Base-by-base conservation (phyloP, 192 early-diverging fungal genomes). In the Chytriomyces sp. region DNA sequence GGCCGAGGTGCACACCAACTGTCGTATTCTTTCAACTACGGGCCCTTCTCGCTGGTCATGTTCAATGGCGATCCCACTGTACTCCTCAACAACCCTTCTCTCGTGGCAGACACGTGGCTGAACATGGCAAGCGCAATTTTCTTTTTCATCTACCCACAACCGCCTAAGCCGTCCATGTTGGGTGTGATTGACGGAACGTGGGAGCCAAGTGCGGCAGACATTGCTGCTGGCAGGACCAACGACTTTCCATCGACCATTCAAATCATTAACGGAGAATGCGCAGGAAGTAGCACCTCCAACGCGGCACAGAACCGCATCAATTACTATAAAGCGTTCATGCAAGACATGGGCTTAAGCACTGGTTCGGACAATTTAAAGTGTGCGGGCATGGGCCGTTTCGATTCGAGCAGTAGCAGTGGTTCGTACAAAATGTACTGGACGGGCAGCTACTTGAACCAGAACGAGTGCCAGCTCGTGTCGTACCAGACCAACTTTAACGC, bases 401-500 rank as follows among this genome's bases (percentile, higher is more conserved):
- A 60, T n/a, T 48, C 69, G n/a, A 60, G 23, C 47, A 23, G 49
- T 16, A 23, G 16, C 13, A 50, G 20, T 57, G 69, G 49, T 26
- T 24, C 24, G 23, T 44, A 46, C 50, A 47, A 16, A 26, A 20
- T 20, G 16, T 68, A 64, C 62, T 67, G 65, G 65, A 46, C 65
- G 11, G 65, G 65, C 43, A 46, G 43, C 13, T 67, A 67, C 45
- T 44, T 67, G 65, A 67, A 8, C 23, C 43, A 35, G 11, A 45
- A 45, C 7, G 43, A 45, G 13, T 71, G 69, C 26, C 49, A 71
- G 69, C 50, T 71, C 10, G 69, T 74, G 24, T 24, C 35, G 2
- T 74, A 74, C 72, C 62, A 74, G n/a, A 74, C 72, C 24, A 49
- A 45, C 61, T 74, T 64, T 45, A 74, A 74, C 50, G 72, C 72